A percentile compares a stretch with the other conserved stretches of the same genome.
These are phyloP conservation scores for Zymoseptoria brevis DNA, from an alignment of 2,329 filamentous ascomycete genomes.

Conservation along the genomic window DNA sequence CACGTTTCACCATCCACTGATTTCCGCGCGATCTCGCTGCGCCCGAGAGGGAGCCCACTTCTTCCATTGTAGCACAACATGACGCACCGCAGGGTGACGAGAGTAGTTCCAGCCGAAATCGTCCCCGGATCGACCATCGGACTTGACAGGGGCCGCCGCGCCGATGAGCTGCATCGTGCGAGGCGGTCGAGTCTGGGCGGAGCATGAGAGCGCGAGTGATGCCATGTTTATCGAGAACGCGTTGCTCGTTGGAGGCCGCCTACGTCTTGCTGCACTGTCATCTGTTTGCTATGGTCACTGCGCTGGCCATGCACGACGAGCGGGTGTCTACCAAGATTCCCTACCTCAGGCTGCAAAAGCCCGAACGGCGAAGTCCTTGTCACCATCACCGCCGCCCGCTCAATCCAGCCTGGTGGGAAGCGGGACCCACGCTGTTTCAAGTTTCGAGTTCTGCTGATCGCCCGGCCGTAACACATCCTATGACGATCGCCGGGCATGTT, in stretches of 20 bases:
- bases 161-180: background rate
- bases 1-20: slow-evolving; percentile 13
- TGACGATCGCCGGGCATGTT: background rate
- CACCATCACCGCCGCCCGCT: background rate
- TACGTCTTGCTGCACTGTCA: background rate
- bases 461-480: background rate
- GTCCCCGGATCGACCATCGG: background rate
- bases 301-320: background rate
- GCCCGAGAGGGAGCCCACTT: background rate
- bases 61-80: background rate
- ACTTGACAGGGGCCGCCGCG: background rate
- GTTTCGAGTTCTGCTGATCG: background rate
- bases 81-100: background rate
- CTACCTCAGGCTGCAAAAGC: background rate
- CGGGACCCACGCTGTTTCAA: background rate
- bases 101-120: background rate
- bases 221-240: background rate
- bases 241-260: background rate
- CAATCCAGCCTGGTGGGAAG: background rate
- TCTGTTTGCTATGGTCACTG: background rate
- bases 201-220: background rate
- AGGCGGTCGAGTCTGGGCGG: background rate
- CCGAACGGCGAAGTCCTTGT: background rate
- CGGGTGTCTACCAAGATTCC: background rate
- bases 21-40: slow-evolving; percentile 5